A percentile compares a stretch with the other conserved stretches of the same genome.
Evolutionary conservation across 768 basidiomycete species (phyloP).

Genomic region (Trametes cingulata): DNA sequence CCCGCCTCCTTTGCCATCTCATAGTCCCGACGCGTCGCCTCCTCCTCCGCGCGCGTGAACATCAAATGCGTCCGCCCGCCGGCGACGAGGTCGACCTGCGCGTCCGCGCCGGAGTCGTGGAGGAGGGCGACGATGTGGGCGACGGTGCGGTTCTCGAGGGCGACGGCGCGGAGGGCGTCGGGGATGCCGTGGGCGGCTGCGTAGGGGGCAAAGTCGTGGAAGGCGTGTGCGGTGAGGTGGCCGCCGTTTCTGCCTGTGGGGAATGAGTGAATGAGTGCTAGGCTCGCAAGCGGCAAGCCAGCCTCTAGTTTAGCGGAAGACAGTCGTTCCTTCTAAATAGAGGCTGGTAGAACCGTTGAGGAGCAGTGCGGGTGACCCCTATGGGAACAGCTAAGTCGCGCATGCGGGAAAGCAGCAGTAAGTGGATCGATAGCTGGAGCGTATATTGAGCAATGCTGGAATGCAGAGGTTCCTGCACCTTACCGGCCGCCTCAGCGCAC

Average conservation of each 20-base stretch:
- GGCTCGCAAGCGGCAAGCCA: too few relatives aligned
- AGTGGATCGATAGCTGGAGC: too few relatives aligned
- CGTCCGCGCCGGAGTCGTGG: conserved; percentile 40
- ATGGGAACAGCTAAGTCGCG: too few relatives aligned
- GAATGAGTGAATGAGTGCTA: neutral
- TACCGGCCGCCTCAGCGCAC: too few relatives aligned
- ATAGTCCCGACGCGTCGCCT: conserved; percentile 46
- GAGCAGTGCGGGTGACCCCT: too few relatives aligned
- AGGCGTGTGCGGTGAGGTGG: conserved; percentile 59
- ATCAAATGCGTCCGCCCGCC: conserved; percentile 55
- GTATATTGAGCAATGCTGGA: too few relatives aligned
- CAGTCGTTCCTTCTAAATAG: too few relatives aligned
- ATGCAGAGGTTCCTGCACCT: too few relatives aligned
- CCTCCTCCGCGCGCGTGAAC: conserved; percentile 45
- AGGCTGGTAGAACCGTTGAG: too few relatives aligned
- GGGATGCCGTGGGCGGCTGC: conserved; percentile 45
- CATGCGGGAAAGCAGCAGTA: too few relatives aligned
- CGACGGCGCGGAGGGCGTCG: conserved; percentile 55
- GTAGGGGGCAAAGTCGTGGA: conserved; percentile 46
- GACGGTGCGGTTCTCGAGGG: conserved; percentile 60
- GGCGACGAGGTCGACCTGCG: conserved; percentile 61
- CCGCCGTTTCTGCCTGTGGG: conserved; percentile 78
- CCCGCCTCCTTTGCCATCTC: conserved; percentile 56
- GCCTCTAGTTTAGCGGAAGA: too few relatives aligned
- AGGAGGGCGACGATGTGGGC: conserved; percentile 51